Evolutionary conservation across 2,329 filamentous ascomycete genomes (phyloP).

Genomic region (Fusarium devonianum): DNA sequence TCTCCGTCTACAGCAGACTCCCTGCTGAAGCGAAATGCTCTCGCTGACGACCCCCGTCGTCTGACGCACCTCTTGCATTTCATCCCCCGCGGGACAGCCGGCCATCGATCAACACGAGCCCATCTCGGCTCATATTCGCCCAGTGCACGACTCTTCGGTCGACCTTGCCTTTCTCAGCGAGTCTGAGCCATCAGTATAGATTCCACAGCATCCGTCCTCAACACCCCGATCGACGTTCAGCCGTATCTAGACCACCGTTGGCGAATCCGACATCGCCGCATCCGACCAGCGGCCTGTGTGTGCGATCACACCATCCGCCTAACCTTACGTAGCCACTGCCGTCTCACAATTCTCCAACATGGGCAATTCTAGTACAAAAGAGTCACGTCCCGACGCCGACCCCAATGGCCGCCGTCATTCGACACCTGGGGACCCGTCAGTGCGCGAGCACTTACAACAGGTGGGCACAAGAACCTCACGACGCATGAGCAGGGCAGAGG

Average conservation of each 20-base stretch:
- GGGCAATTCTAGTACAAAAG: slow-evolving; percentile 52
- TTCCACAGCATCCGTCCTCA: background rate
- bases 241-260: background rate
- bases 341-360: slow-evolving; percentile 37
- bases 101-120: slow-evolving; percentile 29
- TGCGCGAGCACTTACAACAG: slow-evolving; percentile 34
- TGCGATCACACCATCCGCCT: slow-evolving; percentile 26
- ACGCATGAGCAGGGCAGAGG: slow-evolving; percentile 53
- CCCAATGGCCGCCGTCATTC: slow-evolving; percentile 36
- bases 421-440: slow-evolving; percentile 34
- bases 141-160: slow-evolving; percentile 10
- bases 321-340: slow-evolving; percentile 10
- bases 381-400: slow-evolving; percentile 46
- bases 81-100: slow-evolving; percentile 35
- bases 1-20: slow-evolving; percentile 23
- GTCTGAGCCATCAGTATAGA: background rate
- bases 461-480: slow-evolving; percentile 33
- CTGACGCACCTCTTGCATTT: slow-evolving; percentile 37
- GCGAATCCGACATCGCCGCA: slow-evolving; percentile 10
- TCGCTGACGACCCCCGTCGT: slow-evolving; percentile 38
- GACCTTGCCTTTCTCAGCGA: background rate
- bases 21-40: slow-evolving; percentile 37
- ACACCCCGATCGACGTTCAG: background rate
- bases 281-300: slow-evolving; percentile 20
- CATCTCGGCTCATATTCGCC: slow-evolving; percentile 24